These are phyloP conservation scores for Sideroxylon spinosum DNA, from an alignment of 179 eudicot genomes.

Conservation along the genomic window DNA sequence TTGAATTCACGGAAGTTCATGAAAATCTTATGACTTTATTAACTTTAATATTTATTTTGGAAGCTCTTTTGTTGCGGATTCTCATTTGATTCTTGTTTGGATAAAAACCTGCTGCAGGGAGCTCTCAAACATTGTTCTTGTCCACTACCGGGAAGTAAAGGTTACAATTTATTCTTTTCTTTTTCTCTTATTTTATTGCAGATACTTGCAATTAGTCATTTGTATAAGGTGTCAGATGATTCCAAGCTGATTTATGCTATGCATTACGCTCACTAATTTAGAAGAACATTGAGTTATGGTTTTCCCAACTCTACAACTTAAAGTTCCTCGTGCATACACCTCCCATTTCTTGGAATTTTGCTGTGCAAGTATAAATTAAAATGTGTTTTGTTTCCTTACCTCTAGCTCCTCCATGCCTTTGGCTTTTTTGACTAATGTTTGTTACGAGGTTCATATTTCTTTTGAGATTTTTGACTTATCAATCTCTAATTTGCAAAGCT, in stretches of 20 bases:
- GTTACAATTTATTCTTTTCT: conserved; percentile 22
- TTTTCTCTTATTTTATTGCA: not conserved
- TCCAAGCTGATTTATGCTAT: not conserved
- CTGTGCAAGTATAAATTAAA: not conserved
- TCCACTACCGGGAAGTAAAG: conserved; percentile 80
- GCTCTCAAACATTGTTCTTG: conserved; percentile 65
- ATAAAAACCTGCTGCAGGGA: conserved; percentile 47
- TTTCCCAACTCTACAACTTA: not conserved
- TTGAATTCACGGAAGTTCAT: not conserved
- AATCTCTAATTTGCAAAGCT: not conserved
- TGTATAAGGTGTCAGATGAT: not conserved
- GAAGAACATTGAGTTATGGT: not conserved
- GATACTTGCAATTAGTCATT: not conserved
- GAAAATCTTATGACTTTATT: not conserved
- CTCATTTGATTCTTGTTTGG: conserved; percentile 7
- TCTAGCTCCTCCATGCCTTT: not conserved
- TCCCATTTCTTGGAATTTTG: not conserved
- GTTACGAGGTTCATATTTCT: not conserved
- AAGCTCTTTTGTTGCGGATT: conserved; percentile 1
- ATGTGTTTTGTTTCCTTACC: not conserved
- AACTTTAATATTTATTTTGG: not conserved
- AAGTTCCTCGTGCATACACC: not conserved
- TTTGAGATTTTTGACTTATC: not conserved
- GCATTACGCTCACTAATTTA: not conserved
- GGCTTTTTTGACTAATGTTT: not conserved